These are phyloP conservation scores for Lanmaoa pseudosensibilis DNA, from an alignment of 768 basidiomycete genomes.

Conservation along the genomic window DNA sequence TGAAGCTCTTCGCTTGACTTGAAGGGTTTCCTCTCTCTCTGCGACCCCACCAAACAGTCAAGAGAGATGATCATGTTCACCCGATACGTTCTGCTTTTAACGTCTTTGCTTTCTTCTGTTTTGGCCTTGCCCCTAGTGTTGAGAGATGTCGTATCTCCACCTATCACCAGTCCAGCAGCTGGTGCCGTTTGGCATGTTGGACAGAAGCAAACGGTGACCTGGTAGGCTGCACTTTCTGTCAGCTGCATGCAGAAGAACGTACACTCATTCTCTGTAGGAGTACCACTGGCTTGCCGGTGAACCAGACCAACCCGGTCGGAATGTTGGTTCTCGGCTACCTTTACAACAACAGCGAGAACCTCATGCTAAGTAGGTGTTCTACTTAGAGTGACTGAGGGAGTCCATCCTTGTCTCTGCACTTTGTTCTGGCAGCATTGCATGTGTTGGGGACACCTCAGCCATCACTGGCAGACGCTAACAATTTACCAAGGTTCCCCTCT, in stretches of 20 bases:
- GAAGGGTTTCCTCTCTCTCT: conserved; percentile 20
- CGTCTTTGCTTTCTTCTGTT: conserved; percentile 19
- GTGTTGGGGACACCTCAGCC: neutral
- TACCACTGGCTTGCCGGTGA: conserved; percentile 26
- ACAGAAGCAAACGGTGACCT: conserved; percentile 47
- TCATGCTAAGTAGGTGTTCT: conserved; percentile 29
- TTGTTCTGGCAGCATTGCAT: neutral
- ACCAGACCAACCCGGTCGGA: conserved; percentile 32
- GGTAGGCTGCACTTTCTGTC: conserved; percentile 33
- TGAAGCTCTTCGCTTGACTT: conserved; percentile 14
- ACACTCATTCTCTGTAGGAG: conserved; percentile 31
- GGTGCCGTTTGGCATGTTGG: conserved; percentile 47
- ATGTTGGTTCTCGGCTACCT: conserved; percentile 30
- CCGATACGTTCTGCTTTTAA: conserved; percentile 25
- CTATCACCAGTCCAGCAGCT: conserved; percentile 43
- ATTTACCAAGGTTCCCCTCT: conserved; percentile 32
- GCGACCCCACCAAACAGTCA: neutral
- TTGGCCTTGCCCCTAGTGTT: conserved; percentile 33
- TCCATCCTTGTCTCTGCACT: neutral
- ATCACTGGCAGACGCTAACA: conserved; percentile 7
- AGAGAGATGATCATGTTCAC: conserved; percentile 26
- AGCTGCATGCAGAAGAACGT: conserved; percentile 32
- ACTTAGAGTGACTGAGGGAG: neutral
- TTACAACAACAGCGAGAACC: conserved; percentile 32
- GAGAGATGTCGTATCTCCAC: conserved; percentile 51